Conservation (phyloP, 176 grass and related monocot species). For the Musa beccarii region DNA sequence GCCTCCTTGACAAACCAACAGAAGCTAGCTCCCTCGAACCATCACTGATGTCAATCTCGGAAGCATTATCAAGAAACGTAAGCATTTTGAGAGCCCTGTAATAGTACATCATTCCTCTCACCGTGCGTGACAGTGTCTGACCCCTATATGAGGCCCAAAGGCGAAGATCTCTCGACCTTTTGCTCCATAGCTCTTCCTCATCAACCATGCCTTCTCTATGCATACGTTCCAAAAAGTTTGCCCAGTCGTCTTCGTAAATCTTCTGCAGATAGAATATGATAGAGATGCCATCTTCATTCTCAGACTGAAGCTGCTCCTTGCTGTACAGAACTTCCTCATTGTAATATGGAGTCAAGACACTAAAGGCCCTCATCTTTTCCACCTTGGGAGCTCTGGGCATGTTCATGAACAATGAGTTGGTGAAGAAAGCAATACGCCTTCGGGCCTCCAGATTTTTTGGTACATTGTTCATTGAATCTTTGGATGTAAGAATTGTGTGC, state of each 20-base stretch:
- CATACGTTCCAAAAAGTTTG: constrained; percentile 78
- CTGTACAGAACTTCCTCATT: constrained; percentile 88
- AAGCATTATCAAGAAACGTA: constrained; percentile 81
- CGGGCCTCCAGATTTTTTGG: constrained; percentile 84
- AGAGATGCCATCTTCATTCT: constrained; percentile 92
- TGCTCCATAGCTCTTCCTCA: constrained; percentile 44
- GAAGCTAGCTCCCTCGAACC: constrained; percentile 60
- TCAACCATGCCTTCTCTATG: constrained; percentile 61
- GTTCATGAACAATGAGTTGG: constrained; percentile 98
- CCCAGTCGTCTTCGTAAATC: constrained; percentile 88
- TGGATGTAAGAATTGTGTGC: constrained; percentile 74
- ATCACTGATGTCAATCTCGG: constrained; percentile 67
- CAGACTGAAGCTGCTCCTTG: constrained; percentile 73
- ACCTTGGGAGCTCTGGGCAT: constrained; percentile 88
- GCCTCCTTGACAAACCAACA: constrained; percentile 32
- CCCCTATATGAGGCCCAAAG: constrained; percentile 93
- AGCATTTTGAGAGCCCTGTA: constrained; percentile 97
- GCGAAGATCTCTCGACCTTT: constrained; percentile 49
- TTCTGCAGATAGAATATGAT: constrained; percentile 82
- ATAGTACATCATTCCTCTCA: constrained; percentile 98
- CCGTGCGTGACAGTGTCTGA: constrained; percentile 74
- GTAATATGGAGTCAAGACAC: constrained; percentile 92
- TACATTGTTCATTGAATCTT: constrained; percentile 81
- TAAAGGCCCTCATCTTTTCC: constrained; percentile 92
- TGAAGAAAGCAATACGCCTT: constrained; percentile 81